Evolutionary conservation across 345 rosid species (phyloP).

Genomic region (Hibiscus tridactylites): DNA sequence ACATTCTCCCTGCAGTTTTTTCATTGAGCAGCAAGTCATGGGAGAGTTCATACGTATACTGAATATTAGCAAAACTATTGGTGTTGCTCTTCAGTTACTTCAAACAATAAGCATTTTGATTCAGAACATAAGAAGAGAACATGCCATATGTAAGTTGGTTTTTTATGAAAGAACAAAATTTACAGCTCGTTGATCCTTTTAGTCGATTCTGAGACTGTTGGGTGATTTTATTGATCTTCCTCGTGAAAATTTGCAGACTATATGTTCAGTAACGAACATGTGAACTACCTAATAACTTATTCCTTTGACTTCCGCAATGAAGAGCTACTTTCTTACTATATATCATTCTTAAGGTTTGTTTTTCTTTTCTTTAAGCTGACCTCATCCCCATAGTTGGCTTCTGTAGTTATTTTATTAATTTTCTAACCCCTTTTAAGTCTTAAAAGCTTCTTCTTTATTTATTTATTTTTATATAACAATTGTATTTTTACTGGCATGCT

Average conservation of each 20-base stretch:
- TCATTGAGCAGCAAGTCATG: conserved; percentile 98
- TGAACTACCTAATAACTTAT: conserved; percentile 83
- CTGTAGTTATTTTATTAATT: neutral
- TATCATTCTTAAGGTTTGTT: conserved; percentile 85
- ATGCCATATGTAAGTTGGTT: conserved; percentile 78
- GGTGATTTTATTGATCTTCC: conserved; percentile 12
- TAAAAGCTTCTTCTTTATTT: neutral
- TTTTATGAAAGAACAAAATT: neutral
- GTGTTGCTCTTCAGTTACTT: conserved; percentile 86
- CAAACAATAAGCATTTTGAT: conserved; percentile 98
- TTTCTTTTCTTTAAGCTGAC: neutral
- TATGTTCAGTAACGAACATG: conserved; percentile 93
- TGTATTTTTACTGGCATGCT: conserved; percentile 18
- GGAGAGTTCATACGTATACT: conserved; percentile 86
- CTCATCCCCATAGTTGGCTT: neutral
- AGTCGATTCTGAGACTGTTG: neutral
- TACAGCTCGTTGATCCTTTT: neutral
- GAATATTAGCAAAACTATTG: conserved; percentile 47
- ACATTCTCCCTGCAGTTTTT: conserved; percentile 41
- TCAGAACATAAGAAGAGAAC: conserved; percentile 79
- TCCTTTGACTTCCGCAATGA: conserved; percentile 83
- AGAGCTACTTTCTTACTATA: conserved; percentile 87
- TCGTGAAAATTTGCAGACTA: conserved; percentile 59
- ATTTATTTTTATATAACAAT: neutral
- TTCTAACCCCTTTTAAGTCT: neutral